Percentiles rank a stretch among this genome's conserved stretches.
These are phyloP conservation scores for Clavispora asparagi DNA, from an alignment of 805 yeast genomes.

Conservation along the genomic window DNA sequence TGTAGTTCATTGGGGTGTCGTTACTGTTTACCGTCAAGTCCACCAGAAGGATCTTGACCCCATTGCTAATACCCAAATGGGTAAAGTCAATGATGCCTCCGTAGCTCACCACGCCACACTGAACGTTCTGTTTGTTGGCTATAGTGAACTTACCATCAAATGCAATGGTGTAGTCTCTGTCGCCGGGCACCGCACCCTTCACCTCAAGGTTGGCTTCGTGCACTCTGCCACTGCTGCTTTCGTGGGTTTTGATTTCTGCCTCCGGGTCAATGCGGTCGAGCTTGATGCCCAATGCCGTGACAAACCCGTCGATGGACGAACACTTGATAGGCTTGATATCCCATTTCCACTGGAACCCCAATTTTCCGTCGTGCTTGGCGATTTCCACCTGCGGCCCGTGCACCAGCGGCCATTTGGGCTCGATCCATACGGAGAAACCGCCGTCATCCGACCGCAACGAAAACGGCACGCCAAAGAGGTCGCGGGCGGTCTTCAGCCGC, in stretches of 20 bases:
- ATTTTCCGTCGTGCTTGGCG: constrained; percentile 3
- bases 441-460: constrained; percentile 6
- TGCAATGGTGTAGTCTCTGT: constrained; percentile 19
- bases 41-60: constrained; percentile 23
- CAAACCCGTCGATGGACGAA: constrained; percentile 13
- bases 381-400: constrained; percentile 24
- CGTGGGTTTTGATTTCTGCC: constrained; percentile 21
- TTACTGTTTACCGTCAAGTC: constrained; percentile 12
- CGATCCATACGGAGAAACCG: constrained; percentile 27
- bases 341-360: constrained; percentile 18
- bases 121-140: constrained; percentile 13
- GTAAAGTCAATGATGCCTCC: constrained; percentile 26
- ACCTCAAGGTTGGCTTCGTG: constrained; percentile 19
- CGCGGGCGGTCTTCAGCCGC: constrained; percentile 17
- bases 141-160: constrained; percentile 23
- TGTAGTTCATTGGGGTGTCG: constrained; percentile 6
- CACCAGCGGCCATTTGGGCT: constrained; percentile 23
- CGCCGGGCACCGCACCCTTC: background rate
- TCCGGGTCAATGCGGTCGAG: constrained; percentile 21
- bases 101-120: constrained; percentile 19
- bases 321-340: constrained; percentile 20
- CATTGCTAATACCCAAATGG: constrained; percentile 27
- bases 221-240: constrained; percentile 20
- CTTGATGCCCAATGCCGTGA: constrained; percentile 21
- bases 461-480: constrained; percentile 27